A percentile compares a stretch with the other conserved stretches of the same genome.
Conservation (phyloP, 1,284 basidiomycete genomes). For the Fomitopsis schrenkii region DNA sequence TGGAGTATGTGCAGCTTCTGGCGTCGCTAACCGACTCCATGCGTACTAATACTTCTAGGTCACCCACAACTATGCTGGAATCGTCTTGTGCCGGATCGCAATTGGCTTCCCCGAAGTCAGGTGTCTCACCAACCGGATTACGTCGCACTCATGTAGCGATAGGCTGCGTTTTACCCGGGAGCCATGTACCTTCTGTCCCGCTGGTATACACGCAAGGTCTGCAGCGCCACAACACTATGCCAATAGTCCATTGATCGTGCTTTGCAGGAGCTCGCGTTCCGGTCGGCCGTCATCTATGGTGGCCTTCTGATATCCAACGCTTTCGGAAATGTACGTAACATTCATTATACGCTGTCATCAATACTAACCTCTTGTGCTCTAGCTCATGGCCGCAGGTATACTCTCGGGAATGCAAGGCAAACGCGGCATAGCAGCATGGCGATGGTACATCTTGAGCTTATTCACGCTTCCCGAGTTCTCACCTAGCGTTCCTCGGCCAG, state of each 20-base stretch:
- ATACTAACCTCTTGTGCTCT: background rate
- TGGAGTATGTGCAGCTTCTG: slow-evolving; percentile 35
- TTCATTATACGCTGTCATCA: too few relatives aligned
- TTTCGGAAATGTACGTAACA: slow-evolving; percentile 57
- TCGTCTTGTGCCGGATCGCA: slow-evolving; percentile 56
- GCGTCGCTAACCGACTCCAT: background rate
- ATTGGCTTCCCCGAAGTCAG: slow-evolving; percentile 58
- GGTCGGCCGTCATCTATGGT: slow-evolving; percentile 66
- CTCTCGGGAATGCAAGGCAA: slow-evolving; percentile 65
- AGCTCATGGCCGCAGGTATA: slow-evolving; percentile 70
- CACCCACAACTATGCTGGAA: slow-evolving; percentile 50
- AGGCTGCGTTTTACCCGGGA: slow-evolving; percentile 64
- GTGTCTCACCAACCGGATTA: background rate
- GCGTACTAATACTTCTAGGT: slow-evolving; percentile 30
- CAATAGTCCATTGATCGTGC: background rate
- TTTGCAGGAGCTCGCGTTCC: slow-evolving; percentile 57
- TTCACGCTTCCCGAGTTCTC: background rate
- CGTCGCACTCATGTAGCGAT: background rate
- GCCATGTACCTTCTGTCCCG: slow-evolving; percentile 57
- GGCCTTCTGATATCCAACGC: slow-evolving; percentile 75
- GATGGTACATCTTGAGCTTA: slow-evolving; percentile 40
- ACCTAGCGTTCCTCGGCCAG: slow-evolving; percentile 24
- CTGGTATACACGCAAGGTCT: slow-evolving; percentile 63
- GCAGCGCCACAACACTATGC: background rate
- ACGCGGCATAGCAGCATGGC: slow-evolving; percentile 67